These are phyloP conservation scores for Sporothrix phasma DNA, from an alignment of 2,329 filamentous ascomycete species.

Conservation along the genomic window DNA sequence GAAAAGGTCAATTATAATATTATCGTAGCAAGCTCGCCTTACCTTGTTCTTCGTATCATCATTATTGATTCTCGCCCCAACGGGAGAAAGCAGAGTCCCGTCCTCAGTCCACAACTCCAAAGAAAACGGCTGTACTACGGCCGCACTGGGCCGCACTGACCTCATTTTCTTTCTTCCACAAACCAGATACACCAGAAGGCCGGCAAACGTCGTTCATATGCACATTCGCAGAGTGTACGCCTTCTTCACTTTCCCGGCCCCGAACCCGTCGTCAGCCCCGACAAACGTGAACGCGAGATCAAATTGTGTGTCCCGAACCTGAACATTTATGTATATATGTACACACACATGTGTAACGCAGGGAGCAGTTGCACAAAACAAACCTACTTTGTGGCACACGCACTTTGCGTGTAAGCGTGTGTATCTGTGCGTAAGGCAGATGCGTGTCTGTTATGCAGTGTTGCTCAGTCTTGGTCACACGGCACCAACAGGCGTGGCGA, in stretches of 20 bases:
- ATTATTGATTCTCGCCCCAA: not conserved
- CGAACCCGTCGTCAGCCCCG: constrained; percentile 2
- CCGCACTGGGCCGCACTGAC: not conserved
- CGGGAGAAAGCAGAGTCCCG: not conserved
- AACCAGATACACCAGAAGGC: not conserved
- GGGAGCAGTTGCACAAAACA: not conserved
- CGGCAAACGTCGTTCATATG: not conserved
- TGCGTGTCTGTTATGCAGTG: not conserved
- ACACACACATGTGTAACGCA: too few species aligned
- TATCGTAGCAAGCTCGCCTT: too few species aligned
- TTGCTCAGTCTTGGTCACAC: not conserved
- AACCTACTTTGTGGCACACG: not conserved
- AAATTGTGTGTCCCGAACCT: not conserved
- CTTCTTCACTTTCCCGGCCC: not conserved
- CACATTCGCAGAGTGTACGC: not conserved
- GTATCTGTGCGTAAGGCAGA: not conserved
- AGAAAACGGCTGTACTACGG: not conserved
- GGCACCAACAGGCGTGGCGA: not conserved
- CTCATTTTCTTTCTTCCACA: not conserved
- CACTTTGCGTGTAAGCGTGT: not conserved
- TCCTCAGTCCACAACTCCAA: not conserved
- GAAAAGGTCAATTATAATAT: not conserved
- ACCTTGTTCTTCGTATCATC: too few species aligned
- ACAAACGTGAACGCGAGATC: constrained; percentile 1
- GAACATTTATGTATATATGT: not conserved